Base-by-base conservation (phyloP, 2,329 filamentous ascomycete species). In the Penicillium sp. region DNA sequence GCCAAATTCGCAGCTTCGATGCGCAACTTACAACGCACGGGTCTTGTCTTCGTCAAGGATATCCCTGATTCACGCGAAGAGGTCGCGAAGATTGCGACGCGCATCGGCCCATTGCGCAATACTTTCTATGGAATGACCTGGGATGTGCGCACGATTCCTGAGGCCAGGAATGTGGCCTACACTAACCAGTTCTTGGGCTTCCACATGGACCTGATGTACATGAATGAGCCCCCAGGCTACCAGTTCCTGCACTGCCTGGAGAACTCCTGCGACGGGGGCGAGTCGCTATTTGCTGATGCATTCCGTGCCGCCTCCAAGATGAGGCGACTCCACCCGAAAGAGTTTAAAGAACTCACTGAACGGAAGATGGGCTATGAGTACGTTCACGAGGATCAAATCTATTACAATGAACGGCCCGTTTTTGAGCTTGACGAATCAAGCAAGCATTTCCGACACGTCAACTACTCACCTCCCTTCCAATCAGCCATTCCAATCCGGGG, bases 191-290 rank as follows among this genome's bases (percentile, higher is more conserved):
- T 87, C 68, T 85, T 98, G 1, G 90, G 90, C 16, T 87, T 97
- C 48, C 95, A 99, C 77, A 95, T 96, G 85, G 95, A 98, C 71
- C 82, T 98, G 42, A 82, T 97, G 54, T 98, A 98, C 76, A 88
- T 95, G 75, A 78, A 83, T 14, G 84, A 90, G 50, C 87, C 90
- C 3, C 93, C 93, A 0, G 86, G 88, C 31, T 85, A 95, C 51
- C 93, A 99, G 74, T 79, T 98, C 24, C 84, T 98, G 4, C 95
- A 98, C 76, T 97, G 92, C 69, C 81, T 98, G 43, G 84, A 89
- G 60, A 96, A 96, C 67, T 88, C 87, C 1, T 88, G 87, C 64
- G 77, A 82, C 0, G 93, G 93, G 19, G 95, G 93, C 47, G 88
- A 91, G 67, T 96, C 91, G 1, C 81, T 96, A 52, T 99, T 98